Base-by-base conservation (phyloP, 768 basidiomycete genomes). In the Podaxis sp. region DNA sequence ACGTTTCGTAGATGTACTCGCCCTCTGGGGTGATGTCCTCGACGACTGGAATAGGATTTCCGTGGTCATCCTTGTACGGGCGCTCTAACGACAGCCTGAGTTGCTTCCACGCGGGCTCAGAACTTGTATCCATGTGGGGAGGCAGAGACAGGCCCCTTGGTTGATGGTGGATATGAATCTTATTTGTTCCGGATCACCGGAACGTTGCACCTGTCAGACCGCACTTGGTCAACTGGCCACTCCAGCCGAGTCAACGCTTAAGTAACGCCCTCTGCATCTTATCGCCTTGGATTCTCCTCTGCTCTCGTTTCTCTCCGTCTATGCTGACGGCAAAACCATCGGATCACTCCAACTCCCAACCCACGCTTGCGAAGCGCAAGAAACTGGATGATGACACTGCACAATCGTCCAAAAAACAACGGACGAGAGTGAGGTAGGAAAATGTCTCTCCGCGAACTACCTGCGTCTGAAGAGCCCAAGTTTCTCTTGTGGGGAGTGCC, bases 401-500 rank as follows among this genome's bases (percentile, higher is more conserved):
- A 1, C 73, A 75, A 22, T 74, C 80, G 22, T 72, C 79, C 6
- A 93, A 92, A 78, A 93, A 89, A 69, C 82, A 82, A 70, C 75
- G 91, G 63, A 90, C 87, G 29, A 79, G 91, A 76, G 91, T 93
- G 66, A 93, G 91, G 91, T 88, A 71, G 55, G 79, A 50, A 56
- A n/a, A 65, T 49, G 33, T 33, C 37, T 56, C 52, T 58, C 59
- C 49, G 46, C 53, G 55, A 27, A 40, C 59, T 37, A 53, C 53
- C 52, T 64, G 66, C 56, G 65, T 65, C 57, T 64, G 59, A 53
- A 29, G 36, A 36, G 46, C 58, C 50, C 6, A 69, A 92, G 90
- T 74, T 93, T 91, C 67, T 92, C 91, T 8, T 93, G 91, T 61
- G 90, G 90, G 17, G 92, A 94, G 76, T 94, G 93, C 66, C 93